Percentiles rank a stretch among this genome's conserved stretches.
These are phyloP conservation scores for Eutrema yunnanense DNA, from an alignment of 345 rosid genomes.

Conservation along the genomic window DNA sequence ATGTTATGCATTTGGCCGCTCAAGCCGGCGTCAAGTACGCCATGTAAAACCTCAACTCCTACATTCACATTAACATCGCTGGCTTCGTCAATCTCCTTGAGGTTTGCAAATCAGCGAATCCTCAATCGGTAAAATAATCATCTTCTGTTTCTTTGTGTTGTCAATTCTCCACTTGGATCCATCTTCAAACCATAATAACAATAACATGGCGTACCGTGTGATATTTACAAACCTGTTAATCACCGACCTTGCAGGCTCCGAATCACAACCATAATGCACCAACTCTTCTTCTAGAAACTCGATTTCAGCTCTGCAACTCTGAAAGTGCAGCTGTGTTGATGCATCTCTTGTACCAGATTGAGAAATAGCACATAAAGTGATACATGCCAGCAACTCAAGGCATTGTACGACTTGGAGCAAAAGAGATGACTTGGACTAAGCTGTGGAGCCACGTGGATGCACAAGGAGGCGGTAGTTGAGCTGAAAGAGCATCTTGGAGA, in stretches of 20 bases:
- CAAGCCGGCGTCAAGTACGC: slow-evolving; percentile 53
- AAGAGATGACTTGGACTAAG: too few species aligned
- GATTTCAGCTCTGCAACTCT: slow-evolving; percentile 50
- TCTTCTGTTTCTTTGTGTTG: too few species aligned
- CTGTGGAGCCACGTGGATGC: too few species aligned
- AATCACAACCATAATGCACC: slow-evolving; percentile 52
- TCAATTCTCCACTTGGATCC: background rate
- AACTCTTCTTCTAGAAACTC: slow-evolving; percentile 82
- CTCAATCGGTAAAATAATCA: slow-evolving; percentile 25
- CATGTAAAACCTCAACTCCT: slow-evolving; percentile 42
- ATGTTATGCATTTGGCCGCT: slow-evolving; percentile 51
- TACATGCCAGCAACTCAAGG: too few species aligned
- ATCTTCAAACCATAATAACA: slow-evolving; percentile 34
- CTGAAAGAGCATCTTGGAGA: too few species aligned
- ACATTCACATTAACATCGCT: slow-evolving; percentile 46
- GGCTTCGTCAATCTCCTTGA: slow-evolving; percentile 47
- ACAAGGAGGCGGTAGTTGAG: too few species aligned
- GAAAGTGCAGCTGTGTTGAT: too few species aligned
- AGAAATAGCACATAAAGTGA: too few species aligned
- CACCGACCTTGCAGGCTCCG: slow-evolving; percentile 69
- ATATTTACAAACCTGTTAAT: slow-evolving; percentile 66
- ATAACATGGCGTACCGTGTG: slow-evolving; percentile 57
- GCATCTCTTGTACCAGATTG: too few species aligned
- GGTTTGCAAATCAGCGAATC: slow-evolving; percentile 38
- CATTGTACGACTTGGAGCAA: too few species aligned